Base-by-base conservation (phyloP, 2,329 filamentous ascomycete genomes). In the Hirsutella rhossiliensis region DNA sequence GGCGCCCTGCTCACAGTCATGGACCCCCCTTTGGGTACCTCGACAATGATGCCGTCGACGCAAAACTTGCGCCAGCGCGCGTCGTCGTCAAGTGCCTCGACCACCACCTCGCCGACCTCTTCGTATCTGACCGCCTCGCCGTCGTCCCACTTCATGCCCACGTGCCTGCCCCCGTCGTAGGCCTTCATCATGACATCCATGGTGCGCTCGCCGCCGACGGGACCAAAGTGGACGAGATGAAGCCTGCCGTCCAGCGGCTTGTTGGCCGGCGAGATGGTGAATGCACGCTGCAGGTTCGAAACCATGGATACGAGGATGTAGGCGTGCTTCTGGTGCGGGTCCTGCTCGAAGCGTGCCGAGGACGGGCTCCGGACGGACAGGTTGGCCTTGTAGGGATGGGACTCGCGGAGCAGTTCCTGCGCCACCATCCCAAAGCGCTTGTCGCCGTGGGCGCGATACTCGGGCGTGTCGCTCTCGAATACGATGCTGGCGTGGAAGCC, bases 401-500 rank as follows among this genome's bases (percentile, higher is more conserved):
- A 66, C 46, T 68, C 59, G 46, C 64, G 62, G n/a, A 95, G 64
- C 8, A 90, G 74, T 54, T 87, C 80, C 43, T 79, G 73, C 0
- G 87, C 89, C 0, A 87, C 88, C 76, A 95, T 87, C 45, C 80
- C 75, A 64, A 97, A 97, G 18, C 90, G 75, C 57, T 83, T 77
- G 29, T 72, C 71, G 12, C 90, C 90, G 55, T 84, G 81, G 51
- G 78, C 76, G 48, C 90, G 82, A 62, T 90, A 90, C 50, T 79
- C 82, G 0, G 76, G 69, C 0, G 89, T 94, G 61, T 97, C 90
- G 61, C 85, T 92, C 65, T 96, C 88, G 53, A 86, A 88, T 19
- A 97, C 87, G 4, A 97, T 73, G 37, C 82, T 80, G 28, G 89
- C 86, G 57, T 97, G 90, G 56, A 97, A 79, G 18, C 85, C 90